Evolutionary conservation across 495 filamentous ascomycete species (phyloP).

Genomic region (Penicillium steckii): DNA sequence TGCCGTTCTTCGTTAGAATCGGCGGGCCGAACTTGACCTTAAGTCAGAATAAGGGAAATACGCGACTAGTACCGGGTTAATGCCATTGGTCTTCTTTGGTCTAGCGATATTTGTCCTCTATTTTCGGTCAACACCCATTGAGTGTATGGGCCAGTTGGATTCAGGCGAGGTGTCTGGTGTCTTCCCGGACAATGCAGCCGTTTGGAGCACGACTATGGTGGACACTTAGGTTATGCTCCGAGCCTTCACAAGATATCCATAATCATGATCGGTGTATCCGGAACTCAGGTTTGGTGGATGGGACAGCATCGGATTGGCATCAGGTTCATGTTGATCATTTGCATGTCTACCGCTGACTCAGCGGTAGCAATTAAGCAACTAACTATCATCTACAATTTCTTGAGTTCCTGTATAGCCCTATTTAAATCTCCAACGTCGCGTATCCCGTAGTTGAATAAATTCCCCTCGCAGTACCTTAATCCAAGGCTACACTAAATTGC

Average conservation of each 20-base stretch:
- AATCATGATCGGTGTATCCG: not conserved
- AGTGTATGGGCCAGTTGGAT: not conserved
- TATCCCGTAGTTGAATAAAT: not conserved
- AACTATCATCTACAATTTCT: not conserved
- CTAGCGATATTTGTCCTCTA: no score
- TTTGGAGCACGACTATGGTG: not conserved
- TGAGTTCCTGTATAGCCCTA: not conserved
- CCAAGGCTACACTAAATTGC: not conserved
- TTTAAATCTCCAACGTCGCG: not conserved
- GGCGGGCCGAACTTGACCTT: no score
- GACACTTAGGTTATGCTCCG: not conserved
- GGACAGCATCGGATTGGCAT: not conserved
- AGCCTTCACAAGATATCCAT: not conserved
- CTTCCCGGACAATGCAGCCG: not conserved
- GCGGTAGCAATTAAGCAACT: not conserved
- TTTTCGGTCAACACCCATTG: no score
- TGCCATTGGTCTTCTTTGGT: no score
- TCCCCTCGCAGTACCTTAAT: not conserved
- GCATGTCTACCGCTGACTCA: not conserved
- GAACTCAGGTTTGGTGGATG: not conserved
- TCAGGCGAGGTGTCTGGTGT: not conserved
- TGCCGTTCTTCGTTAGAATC: no score
- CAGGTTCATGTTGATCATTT: not conserved
- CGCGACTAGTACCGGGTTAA: no score
- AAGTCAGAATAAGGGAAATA: no score